These are phyloP conservation scores for Thuja plicata DNA, from an alignment of 83 land plant genomes.

Conservation along the genomic window DNA sequence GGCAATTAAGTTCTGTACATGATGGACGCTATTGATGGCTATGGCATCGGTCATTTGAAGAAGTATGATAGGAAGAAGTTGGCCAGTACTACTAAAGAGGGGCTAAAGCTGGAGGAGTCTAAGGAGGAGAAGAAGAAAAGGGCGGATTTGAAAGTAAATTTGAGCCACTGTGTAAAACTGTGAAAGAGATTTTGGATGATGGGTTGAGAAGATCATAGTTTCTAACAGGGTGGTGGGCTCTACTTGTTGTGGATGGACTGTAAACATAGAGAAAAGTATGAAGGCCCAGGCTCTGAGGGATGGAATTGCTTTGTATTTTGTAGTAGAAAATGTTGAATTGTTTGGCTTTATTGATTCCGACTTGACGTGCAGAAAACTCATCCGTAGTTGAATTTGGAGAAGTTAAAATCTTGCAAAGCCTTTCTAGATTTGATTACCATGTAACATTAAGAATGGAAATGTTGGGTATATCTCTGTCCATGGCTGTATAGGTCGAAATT, in stretches of 20 bases:
- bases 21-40: constrained; percentile 76
- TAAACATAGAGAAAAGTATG: constrained; percentile 64
- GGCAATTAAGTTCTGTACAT: constrained; percentile 70
- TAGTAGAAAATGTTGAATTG: too few species aligned
- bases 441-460: too few species aligned
- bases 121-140: constrained; percentile 55
- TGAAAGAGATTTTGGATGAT: constrained; percentile 29
- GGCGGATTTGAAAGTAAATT: constrained; percentile 27
- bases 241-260: constrained; percentile 69
- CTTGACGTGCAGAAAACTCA: too few species aligned
- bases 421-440: too few species aligned
- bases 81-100: constrained; percentile 44
- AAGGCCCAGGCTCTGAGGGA: constrained; percentile 38
- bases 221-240: constrained; percentile 69
- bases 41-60: constrained; percentile 60
- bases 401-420: too few species aligned
- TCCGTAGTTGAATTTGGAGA: too few species aligned
- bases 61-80: constrained; percentile 70
- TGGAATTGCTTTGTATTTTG: too few species aligned
- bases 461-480: too few species aligned
- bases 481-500: too few species aligned
- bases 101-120: constrained; percentile 41
- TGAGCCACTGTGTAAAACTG: constrained; percentile 40
- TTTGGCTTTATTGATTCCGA: too few species aligned
- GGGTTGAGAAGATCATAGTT: constrained; percentile 75